Evolutionary conservation across 2,329 filamentous ascomycete genomes (phyloP), one percentile per base, ranked within the genome.

Genomic region (Penicillium hesseltinei): DNA sequence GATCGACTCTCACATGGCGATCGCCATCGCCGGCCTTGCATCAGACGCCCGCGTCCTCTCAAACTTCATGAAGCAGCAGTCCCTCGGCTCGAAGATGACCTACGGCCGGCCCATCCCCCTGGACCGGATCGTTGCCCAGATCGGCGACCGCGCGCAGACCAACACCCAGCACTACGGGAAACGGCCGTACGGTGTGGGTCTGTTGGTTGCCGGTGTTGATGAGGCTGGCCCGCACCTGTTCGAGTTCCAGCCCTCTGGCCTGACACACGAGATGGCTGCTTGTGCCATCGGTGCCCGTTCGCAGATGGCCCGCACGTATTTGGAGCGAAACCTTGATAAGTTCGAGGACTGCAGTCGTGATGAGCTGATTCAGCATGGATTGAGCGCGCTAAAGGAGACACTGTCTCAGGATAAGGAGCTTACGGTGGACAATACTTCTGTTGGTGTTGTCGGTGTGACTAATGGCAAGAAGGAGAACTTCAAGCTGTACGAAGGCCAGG

Each of bases 21-120:
- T 99, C 71, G 92, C 93, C 71, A 95, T 99, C 71, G 94, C 94
- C 66, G 94, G 94, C 69, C 90, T 99, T 62, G 94, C 94, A 66
- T 97, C 93, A 58, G 94, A 99, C 78, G 94, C 93, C 73, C 94
- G 94, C 72, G 94, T 99, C 69, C 92, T 99, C 69, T 97, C 92
- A 83, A 99, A 99, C 86, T 99, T 97, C 83, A 97, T 99, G 93
- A 97, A 97, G 83, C 92, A 96, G 80, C 94, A 97, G 81, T 96
- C 91, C 63, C 91, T 99, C 71, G 90, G 91, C 71, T 93, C 94
- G 70, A 92, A 93, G 76, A 88, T 99, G 69, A 96, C 92, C 57
- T 97, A 96, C 81, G 93, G 91, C 78, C 92, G 94, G 66, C 87
- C 92, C 66, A 94, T 99, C 74, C 91, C 92, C 33, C 82, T 97